These are phyloP conservation scores for Aspergillus awamori DNA, from an alignment of 2,329 filamentous ascomycete species.

Conservation along the genomic window DNA sequence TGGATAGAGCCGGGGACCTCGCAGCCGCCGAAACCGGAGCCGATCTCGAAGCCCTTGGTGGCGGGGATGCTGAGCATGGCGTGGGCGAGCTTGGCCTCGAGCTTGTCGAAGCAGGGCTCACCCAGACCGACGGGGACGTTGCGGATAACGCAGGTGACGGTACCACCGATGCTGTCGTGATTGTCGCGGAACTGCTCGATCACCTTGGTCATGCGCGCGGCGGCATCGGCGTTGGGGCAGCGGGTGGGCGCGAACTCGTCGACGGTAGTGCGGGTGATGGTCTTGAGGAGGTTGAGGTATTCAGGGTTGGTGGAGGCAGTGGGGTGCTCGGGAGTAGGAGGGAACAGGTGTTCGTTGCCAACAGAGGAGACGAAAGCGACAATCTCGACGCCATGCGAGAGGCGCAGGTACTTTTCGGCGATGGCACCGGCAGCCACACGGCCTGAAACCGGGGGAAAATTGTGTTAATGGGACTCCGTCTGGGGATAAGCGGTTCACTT, in stretches of 20 bases:
- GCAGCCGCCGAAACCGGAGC: slow-evolving; percentile 86
- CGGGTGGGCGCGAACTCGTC: slow-evolving; percentile 84
- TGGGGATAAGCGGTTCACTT: slow-evolving; percentile 19
- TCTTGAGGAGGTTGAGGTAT: slow-evolving; percentile 74
- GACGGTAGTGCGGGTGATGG: slow-evolving; percentile 73
- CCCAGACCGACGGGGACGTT: slow-evolving; percentile 84
- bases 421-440: slow-evolving; percentile 90
- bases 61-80: slow-evolving; percentile 95
- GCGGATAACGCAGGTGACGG: slow-evolving; percentile 89
- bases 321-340: slow-evolving; percentile 68
- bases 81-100: slow-evolving; percentile 87
- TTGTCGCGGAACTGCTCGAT: slow-evolving; percentile 78
- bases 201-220: slow-evolving; percentile 72
- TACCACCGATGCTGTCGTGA: slow-evolving; percentile 89
- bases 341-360: slow-evolving; percentile 76
- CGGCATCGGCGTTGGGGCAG: slow-evolving; percentile 71
- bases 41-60: slow-evolving; percentile 93
- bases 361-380: slow-evolving; percentile 88
- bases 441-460: slow-evolving; percentile 43
- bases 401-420: slow-evolving; percentile 84
- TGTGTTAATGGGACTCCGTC: background rate
- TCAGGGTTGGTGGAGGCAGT: slow-evolving; percentile 73
- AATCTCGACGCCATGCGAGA: slow-evolving; percentile 85
- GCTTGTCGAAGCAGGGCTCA: slow-evolving; percentile 93
- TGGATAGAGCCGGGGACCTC: slow-evolving; percentile 85